Evolutionary conservation across 129 eudicot species (phyloP).

Genomic region (Kitagawia praeruptora): DNA sequence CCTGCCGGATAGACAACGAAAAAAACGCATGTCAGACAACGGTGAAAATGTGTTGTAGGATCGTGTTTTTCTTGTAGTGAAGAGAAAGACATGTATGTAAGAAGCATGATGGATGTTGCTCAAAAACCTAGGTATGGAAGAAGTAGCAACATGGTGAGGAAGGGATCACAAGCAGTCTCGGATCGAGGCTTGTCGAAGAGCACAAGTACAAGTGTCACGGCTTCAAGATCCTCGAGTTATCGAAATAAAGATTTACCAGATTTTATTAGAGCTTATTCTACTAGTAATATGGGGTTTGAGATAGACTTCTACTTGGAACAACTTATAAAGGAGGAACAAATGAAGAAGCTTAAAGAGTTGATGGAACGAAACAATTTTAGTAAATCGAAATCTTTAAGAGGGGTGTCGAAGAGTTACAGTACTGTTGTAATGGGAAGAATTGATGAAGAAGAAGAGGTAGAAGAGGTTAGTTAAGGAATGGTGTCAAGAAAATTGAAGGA

Average conservation of each 20-base stretch:
- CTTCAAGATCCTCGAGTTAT: background rate
- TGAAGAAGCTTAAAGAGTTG: constrained; percentile 2
- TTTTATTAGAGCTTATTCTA: constrained; percentile 7
- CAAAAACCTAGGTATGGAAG: background rate
- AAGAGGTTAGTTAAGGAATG: background rate
- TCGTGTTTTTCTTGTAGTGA: no score
- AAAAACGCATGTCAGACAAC: no score
- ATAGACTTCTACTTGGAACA: constrained; percentile 8
- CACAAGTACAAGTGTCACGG: constrained; percentile 6
- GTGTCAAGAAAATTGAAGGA: background rate
- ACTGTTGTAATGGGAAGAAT: constrained; percentile 18
- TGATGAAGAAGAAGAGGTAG: constrained; percentile 15
- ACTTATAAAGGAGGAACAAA: constrained; percentile 4
- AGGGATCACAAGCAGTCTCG: background rate
- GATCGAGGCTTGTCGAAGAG: constrained; percentile 9
- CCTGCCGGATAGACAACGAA: no score
- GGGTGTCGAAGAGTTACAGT: constrained; percentile 11
- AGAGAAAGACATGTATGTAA: constrained; percentile 11
- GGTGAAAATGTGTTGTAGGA: no score
- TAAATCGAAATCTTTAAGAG: background rate
- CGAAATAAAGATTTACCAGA: background rate
- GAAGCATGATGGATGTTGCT: constrained; percentile 7
- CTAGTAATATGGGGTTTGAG: background rate
- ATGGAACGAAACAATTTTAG: background rate
- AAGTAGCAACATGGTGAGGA: background rate